These are phyloP conservation scores for Neopestalotiopsis sp. DNA, from an alignment of 2,329 filamentous ascomycete species.

Conservation along the genomic window DNA sequence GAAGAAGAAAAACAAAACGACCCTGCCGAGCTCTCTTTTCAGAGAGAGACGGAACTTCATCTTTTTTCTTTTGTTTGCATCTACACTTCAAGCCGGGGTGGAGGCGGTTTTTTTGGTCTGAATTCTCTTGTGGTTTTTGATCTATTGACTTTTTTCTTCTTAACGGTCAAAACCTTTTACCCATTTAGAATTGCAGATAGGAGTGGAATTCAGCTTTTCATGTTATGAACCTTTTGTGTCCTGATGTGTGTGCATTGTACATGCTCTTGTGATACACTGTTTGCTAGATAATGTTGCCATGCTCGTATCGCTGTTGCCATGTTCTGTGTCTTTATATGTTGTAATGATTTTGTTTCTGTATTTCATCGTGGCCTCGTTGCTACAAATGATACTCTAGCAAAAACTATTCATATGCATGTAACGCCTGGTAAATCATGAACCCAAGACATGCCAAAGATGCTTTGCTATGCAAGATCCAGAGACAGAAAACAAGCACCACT, in stretches of 20 bases:
- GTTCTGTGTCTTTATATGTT: no score
- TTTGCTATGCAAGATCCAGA: background rate
- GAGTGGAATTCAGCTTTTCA: background rate
- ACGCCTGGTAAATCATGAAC: background rate
- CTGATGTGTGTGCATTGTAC: background rate
- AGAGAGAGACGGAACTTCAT: slow-evolving; percentile 10
- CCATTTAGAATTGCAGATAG: background rate
- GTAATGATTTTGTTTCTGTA: no score
- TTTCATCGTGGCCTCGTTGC: no score
- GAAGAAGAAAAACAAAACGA: background rate
- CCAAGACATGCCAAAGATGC: background rate
- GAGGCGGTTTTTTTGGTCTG: background rate
- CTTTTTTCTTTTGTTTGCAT: slow-evolving; percentile 15
- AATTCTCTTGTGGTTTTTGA: slow-evolving; percentile 6
- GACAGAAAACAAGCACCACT: background rate
- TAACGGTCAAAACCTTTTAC: background rate
- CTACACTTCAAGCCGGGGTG: background rate
- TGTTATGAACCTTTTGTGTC: background rate
- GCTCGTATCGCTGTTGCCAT: no score
- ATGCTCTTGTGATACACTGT: background rate
- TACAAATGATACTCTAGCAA: no score
- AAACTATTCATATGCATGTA: no score
- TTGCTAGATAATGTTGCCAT: no score
- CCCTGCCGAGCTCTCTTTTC: slow-evolving; percentile 2
- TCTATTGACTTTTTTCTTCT: background rate